A percentile compares a stretch with the other conserved stretches of the same genome.
Conservation (phyloP, 495 filamentous ascomycete genomes). For the Penicillium maclennaniae region DNA sequence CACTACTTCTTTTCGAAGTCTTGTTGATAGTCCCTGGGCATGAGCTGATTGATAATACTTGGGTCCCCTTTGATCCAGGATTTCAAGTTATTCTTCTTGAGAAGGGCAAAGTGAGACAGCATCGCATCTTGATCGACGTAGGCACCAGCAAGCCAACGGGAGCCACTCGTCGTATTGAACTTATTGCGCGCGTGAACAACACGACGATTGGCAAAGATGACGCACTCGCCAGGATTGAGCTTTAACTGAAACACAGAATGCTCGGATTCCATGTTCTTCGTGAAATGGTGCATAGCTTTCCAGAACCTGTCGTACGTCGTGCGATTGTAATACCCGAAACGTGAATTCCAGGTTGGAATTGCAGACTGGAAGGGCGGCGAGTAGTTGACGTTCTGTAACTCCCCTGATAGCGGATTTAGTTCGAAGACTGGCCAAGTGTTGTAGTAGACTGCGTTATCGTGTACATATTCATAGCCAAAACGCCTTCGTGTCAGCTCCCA, state of each 20-base stretch:
- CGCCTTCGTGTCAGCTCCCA: conserved; percentile 38
- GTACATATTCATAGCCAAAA: conserved; percentile 63
- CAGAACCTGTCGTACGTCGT: background rate
- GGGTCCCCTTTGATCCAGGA: conserved; percentile 14
- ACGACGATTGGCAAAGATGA: conserved; percentile 80
- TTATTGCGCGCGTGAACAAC: conserved; percentile 71
- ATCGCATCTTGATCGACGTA: conserved; percentile 75
- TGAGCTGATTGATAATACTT: background rate
- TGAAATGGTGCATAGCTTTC: conserved; percentile 36
- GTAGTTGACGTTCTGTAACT: conserved; percentile 56
- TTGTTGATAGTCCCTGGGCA: background rate
- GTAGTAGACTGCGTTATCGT: conserved; percentile 60
- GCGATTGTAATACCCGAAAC: background rate
- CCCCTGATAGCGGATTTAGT: conserved; percentile 13
- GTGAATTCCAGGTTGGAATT: conserved; percentile 20
- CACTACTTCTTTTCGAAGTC: background rate
- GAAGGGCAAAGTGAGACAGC: conserved; percentile 45
- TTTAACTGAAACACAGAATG: conserved; percentile 61
- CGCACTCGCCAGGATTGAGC: conserved; percentile 74
- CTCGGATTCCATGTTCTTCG: conserved; percentile 38
- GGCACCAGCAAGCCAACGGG: conserved; percentile 78
- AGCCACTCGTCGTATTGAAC: conserved; percentile 55
- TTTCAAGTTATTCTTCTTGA: conserved; percentile 14
- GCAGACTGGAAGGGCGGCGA: conserved; percentile 66
- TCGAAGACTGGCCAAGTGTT: conserved; percentile 53